Base-by-base conservation (phyloP, 139 green algal species). In the Volvox reticuliferus region DNA sequence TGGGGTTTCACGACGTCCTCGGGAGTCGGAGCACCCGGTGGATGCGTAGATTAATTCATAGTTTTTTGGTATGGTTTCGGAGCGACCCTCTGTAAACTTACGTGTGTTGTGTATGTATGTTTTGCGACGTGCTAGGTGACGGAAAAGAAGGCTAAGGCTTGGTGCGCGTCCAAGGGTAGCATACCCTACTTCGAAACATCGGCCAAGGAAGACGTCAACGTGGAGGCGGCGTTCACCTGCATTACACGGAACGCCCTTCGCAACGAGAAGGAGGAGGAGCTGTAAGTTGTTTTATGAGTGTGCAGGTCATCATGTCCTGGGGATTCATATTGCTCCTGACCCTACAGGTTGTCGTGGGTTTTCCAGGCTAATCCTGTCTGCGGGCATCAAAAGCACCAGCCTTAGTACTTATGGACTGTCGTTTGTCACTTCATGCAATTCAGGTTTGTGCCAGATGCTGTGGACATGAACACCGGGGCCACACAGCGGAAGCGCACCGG, bases 141-240 rank as follows among this genome's bases (percentile, higher is more conserved):
- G 13, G 97, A 99, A 90, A 99, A 99, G 93, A 98, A 98, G 92
- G 98, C 98, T 13, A 97, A 98, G 93, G 92, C 95, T 28, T 99
- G 98, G 98, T 99, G 97, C 91, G 92, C 93, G 0, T 87, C 89
- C 36, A 99, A 99, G 92, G 97, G 97, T 61, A 95, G 95, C 94
- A 98, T 99, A 75, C 98, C 98, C 16, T 98, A 99, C 94, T 99
- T 99, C 86, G 98, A 99, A 88, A 99, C 97, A 1, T 98, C 95
- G 20, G 98, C 96, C 35, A 95, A 95, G 95, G 97, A 99, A 79
- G 97, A 99, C 92, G 94, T 97, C 82, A 99, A 99, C 79, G 98
- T 99, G 37, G 97, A 99, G 61, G 91, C 93, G 1, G 98, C 98
- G 0, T 99, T 99, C 93, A 94, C 96, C 44, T 96, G 94, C 86